These are phyloP conservation scores for Lunasporangiospora selenospora DNA, from an alignment of 192 early-diverging fungal genomes.

Conservation along the genomic window DNA sequence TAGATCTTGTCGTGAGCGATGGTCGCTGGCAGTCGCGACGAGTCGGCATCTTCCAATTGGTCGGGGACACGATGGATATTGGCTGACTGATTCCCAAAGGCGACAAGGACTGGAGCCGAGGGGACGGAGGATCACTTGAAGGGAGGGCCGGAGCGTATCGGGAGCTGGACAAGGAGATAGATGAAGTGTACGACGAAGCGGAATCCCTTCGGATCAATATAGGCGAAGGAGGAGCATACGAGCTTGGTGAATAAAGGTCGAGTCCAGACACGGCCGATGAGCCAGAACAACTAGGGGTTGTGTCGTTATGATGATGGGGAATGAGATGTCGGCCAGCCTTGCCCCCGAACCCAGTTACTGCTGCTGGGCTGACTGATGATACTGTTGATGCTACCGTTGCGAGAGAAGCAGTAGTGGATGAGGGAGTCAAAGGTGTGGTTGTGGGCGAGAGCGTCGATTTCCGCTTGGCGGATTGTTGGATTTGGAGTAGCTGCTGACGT, in stretches of 20 bases:
- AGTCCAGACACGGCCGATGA: neutral
- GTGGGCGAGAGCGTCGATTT: constrained; percentile 3
- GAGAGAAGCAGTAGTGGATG: neutral
- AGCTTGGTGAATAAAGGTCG: neutral
- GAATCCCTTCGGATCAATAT: neutral
- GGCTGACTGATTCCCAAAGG: too few species aligned
- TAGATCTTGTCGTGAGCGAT: constrained; percentile 5
- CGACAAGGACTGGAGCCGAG: too few species aligned
- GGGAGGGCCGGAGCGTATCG: too few species aligned
- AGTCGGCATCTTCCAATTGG: too few species aligned
- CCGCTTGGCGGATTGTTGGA: constrained; percentile 19
- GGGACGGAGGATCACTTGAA: too few species aligned
- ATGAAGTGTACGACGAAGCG: neutral
- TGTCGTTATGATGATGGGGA: constrained; percentile 21
- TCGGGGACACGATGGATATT: too few species aligned
- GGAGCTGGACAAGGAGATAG: neutral
- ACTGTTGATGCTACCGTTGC: constrained; percentile 1
- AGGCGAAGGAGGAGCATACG: neutral
- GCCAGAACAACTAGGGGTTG: neutral
- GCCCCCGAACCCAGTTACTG: neutral
- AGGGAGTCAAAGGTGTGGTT: too few species aligned
- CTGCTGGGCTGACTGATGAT: neutral
- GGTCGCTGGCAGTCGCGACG: neutral
- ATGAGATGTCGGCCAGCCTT: constrained; percentile 15
- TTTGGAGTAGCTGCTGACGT: constrained; percentile 15